Evolutionary conservation across 805 yeast genomes (phyloP), one percentile per base, ranked within the genome.

Genomic region (Pichia kluyveri): DNA sequence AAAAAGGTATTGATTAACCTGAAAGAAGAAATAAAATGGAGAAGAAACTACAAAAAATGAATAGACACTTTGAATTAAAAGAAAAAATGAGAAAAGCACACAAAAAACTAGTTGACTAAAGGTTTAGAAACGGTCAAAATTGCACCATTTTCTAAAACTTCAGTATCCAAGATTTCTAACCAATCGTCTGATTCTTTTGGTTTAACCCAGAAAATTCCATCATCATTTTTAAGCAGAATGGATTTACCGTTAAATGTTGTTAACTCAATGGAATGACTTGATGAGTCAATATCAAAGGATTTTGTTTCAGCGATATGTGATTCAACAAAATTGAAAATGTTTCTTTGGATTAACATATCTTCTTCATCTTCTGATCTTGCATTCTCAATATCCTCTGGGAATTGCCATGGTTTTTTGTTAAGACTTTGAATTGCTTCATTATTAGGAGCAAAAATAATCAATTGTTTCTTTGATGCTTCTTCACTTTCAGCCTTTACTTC

Each of bases 331-430:
- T 69, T 68, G 46, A 72, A 62, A 36, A 83, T 63, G 61, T 87
- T 87, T 15, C 67, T 57, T 19, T 67, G 60, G 6, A 80, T 72
- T 0, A 73, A 66, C 31, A 67, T 62, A 47, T 82, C 88, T 32
- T 47, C 36, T 27, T 53, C 48, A 7, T 26, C 27, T 41, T 74
- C 72, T 23, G 70, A 69, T 43, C 62, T 60, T 37, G 72, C 67
- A 8, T 41, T 18, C 8, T 67, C 69, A 15, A 78, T 68, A 6
- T 69, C 56, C 8, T 59, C 61, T 0, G 95, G 95, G 62, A 83
- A 87, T 59, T 83, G 82, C 96, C 95, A 88, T 19, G 96, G 96
- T 61, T 86, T 87, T 47, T 61, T 48, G 4, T 63, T 12, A 43
- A 82, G 59, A 2, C 70, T 65, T 32, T 66, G 66, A 50, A 87